phyloP scores from a whole-genome alignment of 2,329 filamentous ascomycete species.

The Allantophomopsis lycopodina region DNA sequence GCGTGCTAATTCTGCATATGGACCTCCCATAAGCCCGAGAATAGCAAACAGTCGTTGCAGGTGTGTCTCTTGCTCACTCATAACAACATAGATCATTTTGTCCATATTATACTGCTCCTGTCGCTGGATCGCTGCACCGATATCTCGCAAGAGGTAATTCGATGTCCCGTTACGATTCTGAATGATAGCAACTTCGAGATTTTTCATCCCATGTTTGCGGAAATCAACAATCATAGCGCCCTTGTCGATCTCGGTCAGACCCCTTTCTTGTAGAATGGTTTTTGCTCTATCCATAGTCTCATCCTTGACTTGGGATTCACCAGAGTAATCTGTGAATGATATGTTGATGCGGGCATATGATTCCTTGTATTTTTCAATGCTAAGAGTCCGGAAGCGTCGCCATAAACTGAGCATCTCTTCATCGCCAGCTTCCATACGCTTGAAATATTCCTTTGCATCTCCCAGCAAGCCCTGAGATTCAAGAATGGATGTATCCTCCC shows the following conservation, averaged over 20 bases:
- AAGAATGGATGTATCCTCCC: constrained; percentile 31
- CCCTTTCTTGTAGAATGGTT: constrained; percentile 40
- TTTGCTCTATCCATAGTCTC: constrained; percentile 50
- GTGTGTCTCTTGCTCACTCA: constrained; percentile 59
- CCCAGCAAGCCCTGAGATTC: constrained; percentile 34
- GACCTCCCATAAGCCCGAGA: constrained; percentile 49
- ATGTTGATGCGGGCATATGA: constrained; percentile 53
- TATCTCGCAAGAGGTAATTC: constrained; percentile 66
- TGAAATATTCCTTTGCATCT: constrained; percentile 34
- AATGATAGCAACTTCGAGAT: constrained; percentile 55
- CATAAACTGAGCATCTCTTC: constrained; percentile 43
- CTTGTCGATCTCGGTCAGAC: constrained; percentile 48
- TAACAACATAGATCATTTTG: constrained; percentile 71
- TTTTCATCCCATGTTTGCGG: constrained; percentile 47
- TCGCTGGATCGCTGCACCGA: constrained; percentile 58
- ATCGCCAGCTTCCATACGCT: constrained; percentile 52
- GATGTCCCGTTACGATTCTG: constrained; percentile 64
- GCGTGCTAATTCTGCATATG: constrained; percentile 46
- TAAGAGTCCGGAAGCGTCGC: constrained; percentile 49
- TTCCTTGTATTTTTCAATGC: constrained; percentile 49
- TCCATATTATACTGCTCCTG: constrained; percentile 53
- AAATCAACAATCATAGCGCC: constrained; percentile 59
- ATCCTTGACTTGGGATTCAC: constrained; percentile 52
- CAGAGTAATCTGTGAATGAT: constrained; percentile 51
- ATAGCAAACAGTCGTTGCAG: constrained; percentile 70